Percentiles rank a stretch among this genome's conserved stretches.
Conservation (phyloP, 306 rosid genomes). For the Cucurbita ficifolia region DNA sequence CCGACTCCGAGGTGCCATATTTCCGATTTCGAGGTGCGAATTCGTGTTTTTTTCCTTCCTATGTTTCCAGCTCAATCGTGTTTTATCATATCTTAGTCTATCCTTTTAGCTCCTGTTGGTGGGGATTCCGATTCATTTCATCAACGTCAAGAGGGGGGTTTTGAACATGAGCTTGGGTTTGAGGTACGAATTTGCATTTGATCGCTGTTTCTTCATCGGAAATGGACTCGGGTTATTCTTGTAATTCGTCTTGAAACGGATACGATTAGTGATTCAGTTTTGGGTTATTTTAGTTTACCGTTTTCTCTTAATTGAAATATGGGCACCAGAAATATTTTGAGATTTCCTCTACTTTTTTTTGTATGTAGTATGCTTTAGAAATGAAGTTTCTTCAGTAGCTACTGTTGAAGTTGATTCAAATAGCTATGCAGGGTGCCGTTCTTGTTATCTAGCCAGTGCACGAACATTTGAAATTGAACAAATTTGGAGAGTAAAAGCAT, state of each 20-base stretch:
- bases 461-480: neutral
- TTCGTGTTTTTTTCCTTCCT: neutral
- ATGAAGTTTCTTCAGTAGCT: neutral
- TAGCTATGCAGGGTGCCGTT: neutral
- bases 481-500: neutral
- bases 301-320: neutral
- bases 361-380: neutral
- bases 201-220: neutral
- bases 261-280: neutral
- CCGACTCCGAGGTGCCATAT: neutral
- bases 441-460: neutral
- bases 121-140: neutral
- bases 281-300: neutral
- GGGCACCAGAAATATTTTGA: neutral
- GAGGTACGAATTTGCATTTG: neutral
- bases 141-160: neutral
- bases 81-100: neutral
- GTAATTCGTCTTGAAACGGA: neutral
- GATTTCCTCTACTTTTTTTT: neutral
- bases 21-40: neutral
- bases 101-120: neutral
- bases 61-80: neutral
- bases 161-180: neutral
- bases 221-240: neutral
- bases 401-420: neutral